These are phyloP conservation scores for Entonaema liquescens DNA, from an alignment of 495 filamentous ascomycete species.

Conservation along the genomic window DNA sequence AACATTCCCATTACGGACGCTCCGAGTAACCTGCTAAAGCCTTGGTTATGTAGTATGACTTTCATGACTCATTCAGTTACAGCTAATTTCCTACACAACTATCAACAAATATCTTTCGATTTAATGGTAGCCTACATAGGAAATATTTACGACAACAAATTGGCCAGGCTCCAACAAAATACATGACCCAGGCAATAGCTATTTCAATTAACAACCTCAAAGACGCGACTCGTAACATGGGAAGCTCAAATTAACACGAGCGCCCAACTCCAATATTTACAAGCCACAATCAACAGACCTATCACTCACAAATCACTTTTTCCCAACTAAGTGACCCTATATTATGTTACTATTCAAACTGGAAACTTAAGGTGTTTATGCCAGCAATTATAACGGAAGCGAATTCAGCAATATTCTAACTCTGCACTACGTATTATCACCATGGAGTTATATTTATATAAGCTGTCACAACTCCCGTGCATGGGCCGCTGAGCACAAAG, in stretches of 20 bases:
- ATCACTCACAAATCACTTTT: not conserved
- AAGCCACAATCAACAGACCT: not conserved
- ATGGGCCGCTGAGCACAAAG: not conserved
- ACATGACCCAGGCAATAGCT: not conserved
- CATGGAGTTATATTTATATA: not conserved
- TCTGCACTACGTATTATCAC: not conserved
- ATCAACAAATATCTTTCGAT: not conserved
- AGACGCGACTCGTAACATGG: not conserved
- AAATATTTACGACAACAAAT: not conserved
- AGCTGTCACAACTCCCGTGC: not conserved
- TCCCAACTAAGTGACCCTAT: not conserved
- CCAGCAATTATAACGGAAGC: not conserved
- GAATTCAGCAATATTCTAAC: not conserved
- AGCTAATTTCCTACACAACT: not conserved
- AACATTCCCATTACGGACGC: not conserved
- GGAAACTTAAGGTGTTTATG: not conserved
- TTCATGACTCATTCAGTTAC: conserved; percentile 36
- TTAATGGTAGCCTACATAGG: not conserved
- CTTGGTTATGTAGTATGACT: not conserved
- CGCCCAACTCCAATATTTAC: not conserved
- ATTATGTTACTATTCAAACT: not conserved
- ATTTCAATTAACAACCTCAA: not conserved
- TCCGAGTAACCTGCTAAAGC: not conserved
- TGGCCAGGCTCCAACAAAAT: not conserved
- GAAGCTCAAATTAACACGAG: not conserved